Percentiles rank a stretch among this genome's conserved stretches.
These are phyloP conservation scores for Tolypocladium tundrense DNA, from an alignment of 2,329 filamentous ascomycete genomes.

Conservation along the genomic window DNA sequence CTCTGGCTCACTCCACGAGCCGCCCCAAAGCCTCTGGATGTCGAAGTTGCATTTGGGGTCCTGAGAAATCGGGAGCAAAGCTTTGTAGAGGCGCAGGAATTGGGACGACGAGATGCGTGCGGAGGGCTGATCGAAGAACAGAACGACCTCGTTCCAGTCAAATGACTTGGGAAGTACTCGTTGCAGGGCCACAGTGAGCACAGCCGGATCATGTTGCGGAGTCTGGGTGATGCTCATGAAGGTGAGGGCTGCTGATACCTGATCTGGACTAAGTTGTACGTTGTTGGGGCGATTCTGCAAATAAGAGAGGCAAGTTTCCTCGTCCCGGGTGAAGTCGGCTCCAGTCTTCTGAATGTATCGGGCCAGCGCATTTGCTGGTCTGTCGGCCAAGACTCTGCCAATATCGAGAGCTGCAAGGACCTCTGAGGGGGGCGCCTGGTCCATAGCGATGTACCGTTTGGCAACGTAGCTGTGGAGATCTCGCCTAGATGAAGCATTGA, in stretches of 20 bases:
- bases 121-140: constrained; percentile 69
- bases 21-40: constrained; percentile 84
- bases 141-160: constrained; percentile 61
- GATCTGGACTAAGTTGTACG: constrained; percentile 64
- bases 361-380: constrained; percentile 45
- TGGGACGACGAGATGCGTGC: constrained; percentile 68
- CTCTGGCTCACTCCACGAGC: constrained; percentile 74
- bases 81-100: constrained; percentile 72
- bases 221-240: constrained; percentile 51
- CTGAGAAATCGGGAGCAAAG: constrained; percentile 61
- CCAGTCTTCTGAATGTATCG: constrained; percentile 67
- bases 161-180: constrained; percentile 53
- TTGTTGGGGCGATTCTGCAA: constrained; percentile 42
- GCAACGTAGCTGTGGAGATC: constrained; percentile 58
- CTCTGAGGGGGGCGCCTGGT: constrained; percentile 56
- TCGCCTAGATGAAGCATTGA: constrained; percentile 63
- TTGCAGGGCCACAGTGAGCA: constrained; percentile 53
- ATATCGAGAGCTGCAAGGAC: constrained; percentile 63
- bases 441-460: constrained; percentile 56
- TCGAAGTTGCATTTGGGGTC: constrained; percentile 49
- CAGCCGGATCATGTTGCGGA: constrained; percentile 38
- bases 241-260: constrained; percentile 71
- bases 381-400: constrained; percentile 52
- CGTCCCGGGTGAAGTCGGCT: constrained; percentile 61
- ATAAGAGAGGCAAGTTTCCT: constrained; percentile 52